Evolutionary conservation across 2,329 filamentous ascomycete species (phyloP).

Genomic region (Purpureocillium takamizusanense): DNA sequence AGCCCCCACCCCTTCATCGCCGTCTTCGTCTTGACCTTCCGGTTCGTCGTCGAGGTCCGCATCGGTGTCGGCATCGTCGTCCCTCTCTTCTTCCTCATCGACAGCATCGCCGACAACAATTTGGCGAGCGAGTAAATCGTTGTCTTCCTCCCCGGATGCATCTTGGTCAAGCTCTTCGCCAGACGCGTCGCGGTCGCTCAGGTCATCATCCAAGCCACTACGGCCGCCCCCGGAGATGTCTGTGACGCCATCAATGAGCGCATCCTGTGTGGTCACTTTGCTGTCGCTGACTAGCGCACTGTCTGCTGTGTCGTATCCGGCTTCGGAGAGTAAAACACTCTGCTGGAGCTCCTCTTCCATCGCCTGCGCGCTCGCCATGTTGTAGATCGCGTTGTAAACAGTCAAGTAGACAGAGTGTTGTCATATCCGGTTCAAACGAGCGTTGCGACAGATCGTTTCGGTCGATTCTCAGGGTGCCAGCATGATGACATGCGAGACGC

Average conservation of each 20-base stretch:
- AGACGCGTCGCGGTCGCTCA: conserved; percentile 29
- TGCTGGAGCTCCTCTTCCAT: conserved; percentile 51
- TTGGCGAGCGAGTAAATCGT: conserved; percentile 19
- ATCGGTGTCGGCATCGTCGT: conserved; percentile 18
- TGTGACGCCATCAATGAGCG: not conserved
- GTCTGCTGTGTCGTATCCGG: conserved; percentile 29
- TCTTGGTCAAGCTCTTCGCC: conserved; percentile 34
- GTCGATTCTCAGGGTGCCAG: conserved; percentile 11
- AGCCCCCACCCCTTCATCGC: conserved; percentile 46
- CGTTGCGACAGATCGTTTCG: conserved; percentile 13
- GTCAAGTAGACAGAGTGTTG: conserved; percentile 7
- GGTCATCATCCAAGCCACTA: conserved; percentile 22
- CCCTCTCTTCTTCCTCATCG: conserved; percentile 22
- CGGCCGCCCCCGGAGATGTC: conserved; percentile 1
- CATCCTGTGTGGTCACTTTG: conserved; percentile 11
- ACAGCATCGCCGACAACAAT: conserved; percentile 16
- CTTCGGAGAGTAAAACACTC: conserved; percentile 42
- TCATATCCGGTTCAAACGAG: conserved; percentile 20
- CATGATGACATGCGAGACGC: conserved; percentile 9
- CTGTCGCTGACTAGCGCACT: conserved; percentile 18
- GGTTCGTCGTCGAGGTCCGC: conserved; percentile 15
- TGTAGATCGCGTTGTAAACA: conserved; percentile 16
- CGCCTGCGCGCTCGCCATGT: conserved; percentile 42
- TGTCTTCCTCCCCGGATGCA: conserved; percentile 32
- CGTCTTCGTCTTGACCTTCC: conserved; percentile 26